Conservation (phyloP, 176 grass and related monocot species). For the Musa beccarii region DNA sequence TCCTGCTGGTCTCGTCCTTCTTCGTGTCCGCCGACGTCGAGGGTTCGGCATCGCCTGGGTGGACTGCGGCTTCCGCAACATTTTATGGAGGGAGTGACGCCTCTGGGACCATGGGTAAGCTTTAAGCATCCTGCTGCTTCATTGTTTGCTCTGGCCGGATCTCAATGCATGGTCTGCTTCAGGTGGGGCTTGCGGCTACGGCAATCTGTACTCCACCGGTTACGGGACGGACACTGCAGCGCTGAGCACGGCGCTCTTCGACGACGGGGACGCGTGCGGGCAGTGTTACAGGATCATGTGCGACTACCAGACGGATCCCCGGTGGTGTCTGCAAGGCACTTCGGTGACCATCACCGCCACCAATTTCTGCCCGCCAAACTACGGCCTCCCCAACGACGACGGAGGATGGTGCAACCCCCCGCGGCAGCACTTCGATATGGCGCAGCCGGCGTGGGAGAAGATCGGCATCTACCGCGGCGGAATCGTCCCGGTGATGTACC, state of each 20-base stretch:
- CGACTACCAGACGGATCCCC: neutral
- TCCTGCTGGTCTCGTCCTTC: neutral
- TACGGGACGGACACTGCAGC: conserved; percentile 29
- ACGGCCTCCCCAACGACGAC: conserved; percentile 28
- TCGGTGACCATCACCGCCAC: conserved; percentile 6
- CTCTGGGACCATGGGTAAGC: neutral
- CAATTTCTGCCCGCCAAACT: conserved; percentile 53
- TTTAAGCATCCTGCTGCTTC: neutral
- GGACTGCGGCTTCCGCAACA: neutral
- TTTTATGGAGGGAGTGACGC: conserved; percentile 4
- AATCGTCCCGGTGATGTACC: conserved; percentile 51
- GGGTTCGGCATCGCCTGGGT: neutral
- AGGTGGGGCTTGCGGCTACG: conserved; percentile 10
- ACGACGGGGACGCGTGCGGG: conserved; percentile 40
- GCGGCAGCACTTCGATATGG: conserved; percentile 68
- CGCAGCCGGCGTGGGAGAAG: conserved; percentile 66
- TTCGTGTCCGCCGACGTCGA: neutral
- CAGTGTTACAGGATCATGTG: conserved; percentile 53
- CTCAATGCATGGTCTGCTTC: neutral
- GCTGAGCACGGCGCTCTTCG: conserved; percentile 70
- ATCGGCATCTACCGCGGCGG: conserved; percentile 55
- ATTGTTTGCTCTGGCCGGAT: neutral
- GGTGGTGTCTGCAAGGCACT: conserved; percentile 28
- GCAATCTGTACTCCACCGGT: neutral
- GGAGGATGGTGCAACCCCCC: conserved; percentile 77